Conservation (phyloP, 345 rosid genomes). For the Dipteronia dyeriana region DNA sequence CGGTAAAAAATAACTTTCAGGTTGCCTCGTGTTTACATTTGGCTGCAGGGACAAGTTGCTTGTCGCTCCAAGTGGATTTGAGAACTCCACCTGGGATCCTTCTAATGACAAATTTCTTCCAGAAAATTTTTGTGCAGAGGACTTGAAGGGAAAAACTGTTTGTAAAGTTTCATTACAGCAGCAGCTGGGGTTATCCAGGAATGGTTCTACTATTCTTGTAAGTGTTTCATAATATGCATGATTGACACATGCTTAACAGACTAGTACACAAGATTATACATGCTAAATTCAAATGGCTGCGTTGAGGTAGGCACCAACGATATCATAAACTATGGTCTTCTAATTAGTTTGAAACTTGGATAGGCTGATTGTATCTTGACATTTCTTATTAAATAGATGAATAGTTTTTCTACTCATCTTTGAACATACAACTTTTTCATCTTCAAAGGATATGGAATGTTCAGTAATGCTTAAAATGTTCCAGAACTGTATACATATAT, state of each 20-base stretch:
- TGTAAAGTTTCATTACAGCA: conserved; percentile 61
- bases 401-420: not conserved
- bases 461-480: not conserved
- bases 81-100: conserved; percentile 68
- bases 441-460: conserved; percentile 4
- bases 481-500: not conserved
- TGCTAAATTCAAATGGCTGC: not conserved
- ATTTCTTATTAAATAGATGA: not conserved
- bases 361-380: not conserved
- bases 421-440: not conserved
- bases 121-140: conserved; percentile 50
- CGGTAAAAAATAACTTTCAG: not conserved
- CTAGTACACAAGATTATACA: not conserved
- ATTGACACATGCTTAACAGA: not conserved
- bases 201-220: conserved; percentile 51
- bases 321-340: not conserved
- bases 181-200: conserved; percentile 42
- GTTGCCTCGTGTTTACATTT: conserved; percentile 5
- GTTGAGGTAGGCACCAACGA: not conserved
- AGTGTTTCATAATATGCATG: conserved; percentile 24
- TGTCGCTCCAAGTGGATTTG: conserved; percentile 60
- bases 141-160: conserved; percentile 58
- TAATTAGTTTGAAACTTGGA: not conserved
- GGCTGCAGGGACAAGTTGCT: conserved; percentile 64
- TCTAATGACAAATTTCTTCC: conserved; percentile 60